phyloP scores from a whole-genome alignment of 345 rosid species.

The Citrus mangshanensis region DNA sequence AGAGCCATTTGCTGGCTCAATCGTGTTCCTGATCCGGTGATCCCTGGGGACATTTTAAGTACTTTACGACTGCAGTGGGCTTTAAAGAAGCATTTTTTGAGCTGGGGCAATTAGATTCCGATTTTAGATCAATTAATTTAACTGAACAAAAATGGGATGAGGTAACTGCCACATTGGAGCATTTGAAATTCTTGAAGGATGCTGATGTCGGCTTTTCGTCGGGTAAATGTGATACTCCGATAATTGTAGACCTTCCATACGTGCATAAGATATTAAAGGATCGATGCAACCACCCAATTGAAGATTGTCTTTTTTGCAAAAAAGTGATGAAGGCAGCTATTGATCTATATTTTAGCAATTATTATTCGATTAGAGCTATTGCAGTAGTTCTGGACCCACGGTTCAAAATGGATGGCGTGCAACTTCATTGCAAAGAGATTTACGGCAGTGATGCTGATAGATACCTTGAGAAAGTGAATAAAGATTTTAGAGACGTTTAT shows the following conservation, averaged over 20 bases:
- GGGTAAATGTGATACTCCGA: rapidly evolving
- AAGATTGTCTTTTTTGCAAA: neutral
- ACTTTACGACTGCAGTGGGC: too few relatives aligned
- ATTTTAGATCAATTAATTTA: neutral
- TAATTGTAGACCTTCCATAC: neutral
- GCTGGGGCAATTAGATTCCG: neutral
- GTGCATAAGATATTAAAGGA: neutral
- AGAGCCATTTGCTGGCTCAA: too few relatives aligned
- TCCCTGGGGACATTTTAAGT: neutral
- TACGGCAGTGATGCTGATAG: neutral
- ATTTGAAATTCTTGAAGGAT: neutral
- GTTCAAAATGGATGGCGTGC: neutral
- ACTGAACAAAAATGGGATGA: neutral
- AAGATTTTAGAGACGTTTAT: neutral
- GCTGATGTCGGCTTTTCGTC: rapidly evolving
- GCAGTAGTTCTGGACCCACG: neutral
- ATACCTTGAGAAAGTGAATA: neutral
- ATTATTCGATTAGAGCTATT: neutral
- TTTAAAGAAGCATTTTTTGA: neutral
- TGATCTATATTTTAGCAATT: too few relatives aligned
- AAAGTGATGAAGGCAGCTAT: too few relatives aligned
- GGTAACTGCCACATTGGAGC: too few relatives aligned
- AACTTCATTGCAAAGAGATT: neutral
- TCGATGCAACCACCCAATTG: neutral
- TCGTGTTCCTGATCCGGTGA: too few relatives aligned